Evolutionary conservation across 352 stramenopile genomes (phyloP).

Genomic region (Globisporangium paroecandrum): DNA sequence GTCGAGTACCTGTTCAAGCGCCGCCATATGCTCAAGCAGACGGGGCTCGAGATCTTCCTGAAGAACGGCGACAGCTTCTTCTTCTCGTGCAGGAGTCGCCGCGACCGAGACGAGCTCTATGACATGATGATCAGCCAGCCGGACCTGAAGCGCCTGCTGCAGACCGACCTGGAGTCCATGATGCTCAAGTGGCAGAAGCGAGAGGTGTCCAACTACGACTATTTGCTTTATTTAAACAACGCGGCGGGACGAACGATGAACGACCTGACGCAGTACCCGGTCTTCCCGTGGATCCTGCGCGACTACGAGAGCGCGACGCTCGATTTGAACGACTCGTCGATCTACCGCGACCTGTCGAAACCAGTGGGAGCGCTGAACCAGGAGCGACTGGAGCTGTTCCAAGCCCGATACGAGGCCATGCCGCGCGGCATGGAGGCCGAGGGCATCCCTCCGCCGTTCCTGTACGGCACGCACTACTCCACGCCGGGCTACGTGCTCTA

Average conservation of each 20-base stretch:
- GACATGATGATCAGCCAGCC: constrained; percentile 80
- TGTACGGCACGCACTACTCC: constrained; percentile 96
- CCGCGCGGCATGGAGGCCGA: constrained; percentile 73
- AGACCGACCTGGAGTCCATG: constrained; percentile 72
- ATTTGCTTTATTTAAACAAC: constrained; percentile 89
- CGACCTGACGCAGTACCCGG: constrained; percentile 94
- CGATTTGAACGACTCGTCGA: constrained; percentile 77
- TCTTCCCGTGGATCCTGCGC: constrained; percentile 96
- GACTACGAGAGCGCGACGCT: constrained; percentile 88
- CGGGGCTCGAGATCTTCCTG: constrained; percentile 83
- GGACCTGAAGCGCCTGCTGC: constrained; percentile 54
- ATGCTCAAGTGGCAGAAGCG: constrained; percentile 77
- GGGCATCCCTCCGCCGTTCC: constrained; percentile 89
- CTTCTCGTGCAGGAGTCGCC: constrained; percentile 68
- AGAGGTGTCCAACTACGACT: constrained; percentile 95
- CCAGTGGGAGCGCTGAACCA: constrained; percentile 93
- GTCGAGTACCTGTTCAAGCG: constrained; percentile 85
- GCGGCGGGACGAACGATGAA: constrained; percentile 84
- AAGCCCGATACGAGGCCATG: constrained; percentile 88
- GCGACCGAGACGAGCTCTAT: constrained; percentile 80
- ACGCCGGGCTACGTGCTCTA: constrained; percentile 96
- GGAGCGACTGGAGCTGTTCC: constrained; percentile 86
- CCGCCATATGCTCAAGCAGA: constrained; percentile 85
- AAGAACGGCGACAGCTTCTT: constrained; percentile 70
- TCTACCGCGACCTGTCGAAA: constrained; percentile 94